Evolutionary conservation across 2,329 filamentous ascomycete genomes (phyloP), one percentile per base, ranked within the genome.

Genomic region (Sporothrix euskadiensis): DNA sequence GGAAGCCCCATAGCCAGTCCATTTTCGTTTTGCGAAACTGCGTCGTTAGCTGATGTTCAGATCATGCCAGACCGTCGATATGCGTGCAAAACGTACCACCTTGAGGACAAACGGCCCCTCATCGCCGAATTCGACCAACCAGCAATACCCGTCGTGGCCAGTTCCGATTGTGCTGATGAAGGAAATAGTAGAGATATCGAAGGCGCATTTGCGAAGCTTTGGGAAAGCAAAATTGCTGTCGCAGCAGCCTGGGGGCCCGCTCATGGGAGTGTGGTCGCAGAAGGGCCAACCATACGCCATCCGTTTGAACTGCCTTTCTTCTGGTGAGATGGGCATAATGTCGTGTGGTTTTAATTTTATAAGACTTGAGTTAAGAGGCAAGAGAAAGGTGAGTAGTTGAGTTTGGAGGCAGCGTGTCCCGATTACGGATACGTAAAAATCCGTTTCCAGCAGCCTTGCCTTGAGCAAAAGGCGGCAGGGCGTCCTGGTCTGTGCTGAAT

Each of bases 161-260:
- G 8, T 32, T 26, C 56, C 56, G n/a, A 59, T 59, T 49, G 12
- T n/a, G 30, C 30, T 14, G 19, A 39, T 39, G 44, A 35, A 54
- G 56, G 56, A 54, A 47, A 19, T 32, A 5, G 49, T 8, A 16
- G 68, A 57, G 35, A 70, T 26, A 57, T 70, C 68, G 41, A 70
- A 70, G 14, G 68, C 22, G 68, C 68, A 70, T 57, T 57, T 70
- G 68, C 68, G 68, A 39, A 70, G 68, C 68, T 70, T 57, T 4
- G 68, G 68, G 10, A 10, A 39, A 14, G 47, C 30, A 22, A 70
- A 57, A 26, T 57, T 32, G 4, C 41, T 22, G 14, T 39, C 19
- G 68, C 26, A 14, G 49, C 68, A 70, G 26, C 49, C 49, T 9
- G 68, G 68, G 6, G 68, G 68, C 16, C 56, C 56, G 22, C 26